Evolutionary conservation across 345 rosid species (phyloP).

Genomic region (Limnanthes douglasii): DNA sequence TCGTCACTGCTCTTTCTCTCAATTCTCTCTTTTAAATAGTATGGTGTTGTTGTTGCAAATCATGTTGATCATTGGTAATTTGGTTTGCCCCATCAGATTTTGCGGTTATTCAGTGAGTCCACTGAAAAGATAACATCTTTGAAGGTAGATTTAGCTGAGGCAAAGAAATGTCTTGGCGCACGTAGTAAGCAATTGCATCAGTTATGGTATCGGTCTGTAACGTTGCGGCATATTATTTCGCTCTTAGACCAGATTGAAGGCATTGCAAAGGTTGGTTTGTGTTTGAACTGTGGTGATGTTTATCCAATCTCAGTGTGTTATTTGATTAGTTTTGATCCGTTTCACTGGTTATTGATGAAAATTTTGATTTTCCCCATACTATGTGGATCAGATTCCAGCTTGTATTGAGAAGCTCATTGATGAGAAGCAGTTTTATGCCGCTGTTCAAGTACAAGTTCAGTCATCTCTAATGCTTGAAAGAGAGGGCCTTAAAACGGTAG

Average conservation of each 20-base stretch:
- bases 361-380: too few species aligned
- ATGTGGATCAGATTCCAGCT: constrained; percentile 88
- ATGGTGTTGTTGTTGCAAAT: too few species aligned
- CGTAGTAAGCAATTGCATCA: constrained; percentile 97
- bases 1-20: too few species aligned
- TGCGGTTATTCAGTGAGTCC: constrained; percentile 92
- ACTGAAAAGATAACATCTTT: constrained; percentile 53
- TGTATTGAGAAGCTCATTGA: constrained; percentile 83
- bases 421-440: constrained; percentile 85
- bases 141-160: constrained; percentile 85
- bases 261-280: constrained; percentile 96
- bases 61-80: too few species aligned
- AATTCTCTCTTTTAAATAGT: too few species aligned
- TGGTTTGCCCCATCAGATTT: constrained; percentile 40
- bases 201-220: constrained; percentile 98
- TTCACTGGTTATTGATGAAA: too few species aligned
- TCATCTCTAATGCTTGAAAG: constrained; percentile 90
- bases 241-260: constrained; percentile 94
- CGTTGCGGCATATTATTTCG: constrained; percentile 88
- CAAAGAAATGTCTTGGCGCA: constrained; percentile 70
- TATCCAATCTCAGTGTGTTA: too few species aligned
- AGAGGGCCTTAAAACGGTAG: constrained; percentile 92
- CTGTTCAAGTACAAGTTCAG: constrained; percentile 72
- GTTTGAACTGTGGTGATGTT: too few species aligned
- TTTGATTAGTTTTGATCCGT: too few species aligned